phyloP scores from a whole-genome alignment of 345 rosid genomes.

The Citrus sp. region DNA sequence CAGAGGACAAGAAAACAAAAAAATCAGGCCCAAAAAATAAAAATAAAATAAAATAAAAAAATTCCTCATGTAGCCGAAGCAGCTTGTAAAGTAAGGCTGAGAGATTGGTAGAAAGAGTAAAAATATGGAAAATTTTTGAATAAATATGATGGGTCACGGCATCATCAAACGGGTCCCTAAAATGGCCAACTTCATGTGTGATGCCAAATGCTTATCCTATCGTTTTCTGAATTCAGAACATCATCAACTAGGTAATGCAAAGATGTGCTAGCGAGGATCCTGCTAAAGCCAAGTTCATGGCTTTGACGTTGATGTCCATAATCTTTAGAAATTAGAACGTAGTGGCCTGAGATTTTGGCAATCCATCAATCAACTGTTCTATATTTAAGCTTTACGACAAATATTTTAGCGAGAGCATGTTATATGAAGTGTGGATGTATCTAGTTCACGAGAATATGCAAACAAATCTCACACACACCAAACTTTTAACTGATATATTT shows the following conservation, averaged over 20 bases:
- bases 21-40: no score
- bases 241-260: background rate
- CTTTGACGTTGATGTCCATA: background rate
- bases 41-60: no score
- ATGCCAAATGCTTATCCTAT: background rate
- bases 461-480: background rate
- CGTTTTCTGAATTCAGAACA: conserved; percentile 8
- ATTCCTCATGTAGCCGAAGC: background rate
- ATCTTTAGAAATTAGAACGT: background rate
- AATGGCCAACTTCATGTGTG: background rate
- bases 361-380: no score
- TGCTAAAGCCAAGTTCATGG: background rate
- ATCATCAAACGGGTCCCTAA: background rate
- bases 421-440: background rate
- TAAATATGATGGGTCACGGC: background rate
- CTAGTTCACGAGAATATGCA: background rate
- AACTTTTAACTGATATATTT: background rate
- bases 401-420: background rate
- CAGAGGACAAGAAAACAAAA: background rate
- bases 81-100: background rate
- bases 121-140: background rate
- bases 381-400: background rate
- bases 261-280: background rate
- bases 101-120: background rate
- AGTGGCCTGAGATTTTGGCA: background rate